A percentile compares a stretch with the other conserved stretches of the same genome.
Conservation (phyloP, 192 early-diverging fungal species). For the Umbelopsis isabellina region DNA sequence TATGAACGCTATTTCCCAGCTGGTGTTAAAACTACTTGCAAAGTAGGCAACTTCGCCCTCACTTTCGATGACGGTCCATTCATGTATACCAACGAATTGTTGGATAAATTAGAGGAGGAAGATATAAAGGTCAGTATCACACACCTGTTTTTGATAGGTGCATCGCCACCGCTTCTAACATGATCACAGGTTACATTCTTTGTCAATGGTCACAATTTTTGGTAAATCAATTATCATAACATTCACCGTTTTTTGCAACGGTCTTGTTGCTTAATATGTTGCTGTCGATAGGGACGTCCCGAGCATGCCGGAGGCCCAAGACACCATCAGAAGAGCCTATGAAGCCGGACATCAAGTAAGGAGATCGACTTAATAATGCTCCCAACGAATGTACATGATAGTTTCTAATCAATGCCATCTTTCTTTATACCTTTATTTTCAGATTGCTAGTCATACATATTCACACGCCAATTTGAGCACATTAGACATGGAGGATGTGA, state of each 20-base stretch:
- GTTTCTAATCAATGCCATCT: not conserved
- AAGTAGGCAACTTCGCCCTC: slow-evolving; percentile 29
- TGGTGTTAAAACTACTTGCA: slow-evolving; percentile 23
- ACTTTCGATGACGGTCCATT: slow-evolving; percentile 37
- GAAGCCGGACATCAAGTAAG: slow-evolving; percentile 32
- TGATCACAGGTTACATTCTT: slow-evolving; percentile 63
- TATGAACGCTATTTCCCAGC: not conserved
- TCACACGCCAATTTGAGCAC: slow-evolving; percentile 39
- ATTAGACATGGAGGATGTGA: not conserved
- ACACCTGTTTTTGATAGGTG: not conserved
- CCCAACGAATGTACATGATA: not conserved
- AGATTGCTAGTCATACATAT: slow-evolving; percentile 59
- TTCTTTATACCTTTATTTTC: not conserved
- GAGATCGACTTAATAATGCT: not conserved
- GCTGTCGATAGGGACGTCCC: slow-evolving; percentile 17
- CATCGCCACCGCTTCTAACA: not conserved
- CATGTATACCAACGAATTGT: slow-evolving; percentile 23
- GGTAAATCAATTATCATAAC: not conserved
- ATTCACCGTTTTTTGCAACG: not conserved
- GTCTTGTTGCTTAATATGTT: not conserved
- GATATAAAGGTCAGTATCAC: slow-evolving; percentile 3
- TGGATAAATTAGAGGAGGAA: slow-evolving; percentile 22
- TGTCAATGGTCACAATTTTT: slow-evolving; percentile 58
- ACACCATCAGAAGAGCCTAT: slow-evolving; percentile 34
- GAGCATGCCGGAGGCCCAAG: slow-evolving; percentile 21